Percentiles rank a stretch among this genome's conserved stretches.
Conservation (phyloP, 2,329 filamentous ascomycete species). For the Septoria linicola region DNA sequence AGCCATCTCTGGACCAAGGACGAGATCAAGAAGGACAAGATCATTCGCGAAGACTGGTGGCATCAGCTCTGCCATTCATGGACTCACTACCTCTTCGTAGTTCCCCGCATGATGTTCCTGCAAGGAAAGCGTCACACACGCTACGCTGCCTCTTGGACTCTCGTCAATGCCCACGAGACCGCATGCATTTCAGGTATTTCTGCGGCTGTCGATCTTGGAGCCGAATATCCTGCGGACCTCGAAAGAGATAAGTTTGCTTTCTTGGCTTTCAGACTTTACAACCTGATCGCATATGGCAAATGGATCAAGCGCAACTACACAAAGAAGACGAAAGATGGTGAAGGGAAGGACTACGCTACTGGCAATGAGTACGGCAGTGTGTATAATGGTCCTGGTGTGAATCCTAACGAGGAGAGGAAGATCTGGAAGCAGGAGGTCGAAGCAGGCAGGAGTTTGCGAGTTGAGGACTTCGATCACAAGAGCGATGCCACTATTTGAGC, state of each 20-base stretch:
- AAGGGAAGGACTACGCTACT: constrained; percentile 57
- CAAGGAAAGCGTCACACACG: constrained; percentile 63
- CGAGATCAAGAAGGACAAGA: constrained; percentile 59
- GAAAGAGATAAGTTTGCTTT: constrained; percentile 63
- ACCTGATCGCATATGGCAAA: constrained; percentile 59
- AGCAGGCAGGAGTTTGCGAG: constrained; percentile 36
- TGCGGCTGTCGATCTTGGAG: constrained; percentile 67
- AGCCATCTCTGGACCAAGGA: constrained; percentile 58
- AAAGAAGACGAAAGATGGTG: constrained; percentile 43
- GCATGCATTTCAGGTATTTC: constrained; percentile 70
- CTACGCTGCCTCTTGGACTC: constrained; percentile 67
- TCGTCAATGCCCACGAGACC: constrained; percentile 69
- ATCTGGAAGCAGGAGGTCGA: constrained; percentile 54
- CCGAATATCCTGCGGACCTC: constrained; percentile 61
- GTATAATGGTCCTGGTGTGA: constrained; percentile 60
- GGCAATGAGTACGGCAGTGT: constrained; percentile 58
- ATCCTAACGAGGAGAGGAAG: constrained; percentile 50
- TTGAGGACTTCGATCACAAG: constrained; percentile 16
- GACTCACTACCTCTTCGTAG: constrained; percentile 64
- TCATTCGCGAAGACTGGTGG: constrained; percentile 66
- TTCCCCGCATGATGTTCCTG: constrained; percentile 71
- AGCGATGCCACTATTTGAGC: not conserved
- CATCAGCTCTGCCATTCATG: constrained; percentile 64
- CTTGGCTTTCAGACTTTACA: constrained; percentile 61
- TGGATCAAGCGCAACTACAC: constrained; percentile 54